phyloP scores from a whole-genome alignment of 1,284 basidiomycete species.

The Irpex sp. region DNA sequence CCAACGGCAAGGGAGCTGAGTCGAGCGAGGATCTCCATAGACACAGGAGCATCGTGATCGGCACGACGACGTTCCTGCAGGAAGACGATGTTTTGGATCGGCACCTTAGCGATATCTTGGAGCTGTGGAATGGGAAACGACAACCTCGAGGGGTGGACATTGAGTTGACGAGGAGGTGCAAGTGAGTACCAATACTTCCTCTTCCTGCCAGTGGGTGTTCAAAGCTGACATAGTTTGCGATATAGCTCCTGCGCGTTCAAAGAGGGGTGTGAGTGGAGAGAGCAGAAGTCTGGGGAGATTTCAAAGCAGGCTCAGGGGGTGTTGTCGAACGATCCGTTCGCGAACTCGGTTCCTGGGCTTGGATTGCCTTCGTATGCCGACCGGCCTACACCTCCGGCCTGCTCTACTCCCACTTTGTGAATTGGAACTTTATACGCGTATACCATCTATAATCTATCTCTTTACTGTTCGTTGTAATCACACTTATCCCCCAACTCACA shows the following conservation, averaged over 20 bases:
- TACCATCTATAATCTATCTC: background rate
- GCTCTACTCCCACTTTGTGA: too few species aligned
- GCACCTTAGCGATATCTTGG: constrained; percentile 52
- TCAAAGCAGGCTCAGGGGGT: background rate
- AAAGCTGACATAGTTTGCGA: background rate
- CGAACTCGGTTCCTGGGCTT: background rate
- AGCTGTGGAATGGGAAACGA: constrained; percentile 73
- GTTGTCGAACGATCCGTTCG: background rate
- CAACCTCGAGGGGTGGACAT: constrained; percentile 63
- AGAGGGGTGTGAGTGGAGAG: constrained; percentile 80
- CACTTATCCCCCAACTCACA: background rate
- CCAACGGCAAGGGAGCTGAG: background rate
- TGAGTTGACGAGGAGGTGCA: constrained; percentile 58
- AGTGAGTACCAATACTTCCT: too few species aligned
- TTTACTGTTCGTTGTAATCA: background rate
- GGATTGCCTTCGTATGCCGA: background rate
- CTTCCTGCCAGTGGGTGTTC: too few species aligned
- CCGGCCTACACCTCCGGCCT: too few species aligned
- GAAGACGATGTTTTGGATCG: constrained; percentile 50
- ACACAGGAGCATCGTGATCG: constrained; percentile 45
- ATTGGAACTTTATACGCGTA: too few species aligned
- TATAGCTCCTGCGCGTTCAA: constrained; percentile 74
- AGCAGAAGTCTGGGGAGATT: constrained; percentile 51
- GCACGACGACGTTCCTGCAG: constrained; percentile 56
- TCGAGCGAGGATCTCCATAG: background rate